Base-by-base conservation (phyloP, 1,139 yeast species). In the Arxiozyma slooffiae region DNA sequence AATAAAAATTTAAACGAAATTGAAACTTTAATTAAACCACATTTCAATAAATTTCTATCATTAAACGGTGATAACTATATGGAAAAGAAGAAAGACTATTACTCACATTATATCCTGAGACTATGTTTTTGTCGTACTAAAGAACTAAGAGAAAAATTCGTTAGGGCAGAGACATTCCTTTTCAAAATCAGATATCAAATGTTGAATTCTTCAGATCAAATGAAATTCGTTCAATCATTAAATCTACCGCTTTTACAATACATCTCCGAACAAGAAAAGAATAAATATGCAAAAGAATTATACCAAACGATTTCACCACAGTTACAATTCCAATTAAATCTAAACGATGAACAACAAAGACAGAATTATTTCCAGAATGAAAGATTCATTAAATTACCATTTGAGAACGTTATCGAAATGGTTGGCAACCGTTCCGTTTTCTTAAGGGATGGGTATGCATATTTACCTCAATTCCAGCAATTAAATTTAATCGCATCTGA, bases 41-140 rank as follows among this genome's bases (percentile, higher is more conserved):
- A 84, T 50, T 64, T 92, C 42, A 74, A 76, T 49, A 79, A 84
- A 58, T 71, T 72, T 49, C 67, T 92, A 56, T 96, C 97, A 0
- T 71, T 88, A 60, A 57, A 58, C 51, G 67, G 71, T 45, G 63
- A 69, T 50, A 60, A 70, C 53, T 69, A 71, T 50, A 69, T 66
- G 42, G 95, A 88, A 64, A 77, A 95, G 56, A 78, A 78, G 57
- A 92, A 90, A 65, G 99, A 92, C 67, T 92, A 88, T 63, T 89
- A 87, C 65, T 85, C 96, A 17, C 99, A 92, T 68, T 92, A 73
- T 63, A 90, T 90, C 44, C 71, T 92, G 56, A 74, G 97, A 52
- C 73, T 92, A 48, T 96, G 95, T 49, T 92, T 92, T 64, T 87
- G 97, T 63, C 79, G 96, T 55, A 79, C 85, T n/a, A 87, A 86